Conservation (phyloP, 352 stramenopile species). For the Phytophthora agathidicida region DNA sequence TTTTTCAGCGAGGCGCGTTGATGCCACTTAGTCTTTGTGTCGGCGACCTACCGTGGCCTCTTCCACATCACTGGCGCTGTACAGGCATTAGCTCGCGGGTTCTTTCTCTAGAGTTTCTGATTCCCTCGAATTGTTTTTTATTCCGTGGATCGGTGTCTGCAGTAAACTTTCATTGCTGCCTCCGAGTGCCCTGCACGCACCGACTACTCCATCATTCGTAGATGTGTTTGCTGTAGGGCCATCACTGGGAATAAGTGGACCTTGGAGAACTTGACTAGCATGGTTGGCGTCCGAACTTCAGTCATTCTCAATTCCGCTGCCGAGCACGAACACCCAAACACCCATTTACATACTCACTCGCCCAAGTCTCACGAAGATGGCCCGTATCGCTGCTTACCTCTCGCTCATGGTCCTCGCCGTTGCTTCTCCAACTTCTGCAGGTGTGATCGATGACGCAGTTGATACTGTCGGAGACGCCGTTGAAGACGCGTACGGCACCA, state of each 20-base stretch:
- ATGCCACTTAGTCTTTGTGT: too few relatives aligned
- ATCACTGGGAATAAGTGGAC: neutral
- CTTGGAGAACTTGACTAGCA: neutral
- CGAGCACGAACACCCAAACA: neutral
- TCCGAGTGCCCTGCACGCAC: too few relatives aligned
- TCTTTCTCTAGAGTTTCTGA: too few relatives aligned
- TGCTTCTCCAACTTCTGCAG: constrained; percentile 2
- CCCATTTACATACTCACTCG: neutral
- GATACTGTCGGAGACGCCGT: constrained; percentile 17
- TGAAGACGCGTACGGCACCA: constrained; percentile 25
- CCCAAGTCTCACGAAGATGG: constrained; percentile 12
- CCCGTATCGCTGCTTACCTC: constrained; percentile 11
- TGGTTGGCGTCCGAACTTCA: neutral
- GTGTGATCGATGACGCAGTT: constrained; percentile 29
- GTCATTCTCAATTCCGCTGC: constrained; percentile 19
- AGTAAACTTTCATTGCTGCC: constrained; percentile 7
- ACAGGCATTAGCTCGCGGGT: too few relatives aligned
- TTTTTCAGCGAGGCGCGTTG: too few relatives aligned
- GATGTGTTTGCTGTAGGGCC: neutral
- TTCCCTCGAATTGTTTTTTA: constrained; percentile 15
- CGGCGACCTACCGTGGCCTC: too few relatives aligned
- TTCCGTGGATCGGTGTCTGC: neutral
- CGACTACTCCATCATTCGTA: constrained; percentile 5
- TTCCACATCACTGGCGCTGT: too few relatives aligned
- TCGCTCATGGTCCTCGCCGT: constrained; percentile 6